Evolutionary conservation across 176 grass and related monocot genomes (phyloP).

Genomic region (Triticum dicoccoides): DNA sequence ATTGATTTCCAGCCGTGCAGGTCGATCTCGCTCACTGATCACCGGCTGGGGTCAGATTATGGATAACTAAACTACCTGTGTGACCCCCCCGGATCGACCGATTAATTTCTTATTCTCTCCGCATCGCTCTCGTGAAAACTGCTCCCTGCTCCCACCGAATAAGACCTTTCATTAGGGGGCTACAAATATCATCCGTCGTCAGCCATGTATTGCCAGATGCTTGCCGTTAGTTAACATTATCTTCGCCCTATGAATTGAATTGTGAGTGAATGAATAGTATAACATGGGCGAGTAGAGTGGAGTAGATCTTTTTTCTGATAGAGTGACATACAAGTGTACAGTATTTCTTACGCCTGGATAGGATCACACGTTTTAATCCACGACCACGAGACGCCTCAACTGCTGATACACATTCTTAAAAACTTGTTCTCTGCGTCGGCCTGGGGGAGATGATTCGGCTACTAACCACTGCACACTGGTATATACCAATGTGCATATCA

Average conservation of each 20-base stretch:
- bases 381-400: neutral
- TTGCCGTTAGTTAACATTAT: neutral
- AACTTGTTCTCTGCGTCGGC: neutral
- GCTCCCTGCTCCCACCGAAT: neutral
- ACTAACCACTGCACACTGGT: neutral
- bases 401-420: neutral
- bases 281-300: neutral
- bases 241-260: neutral
- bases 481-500: too few species aligned
- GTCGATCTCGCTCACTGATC: neutral
- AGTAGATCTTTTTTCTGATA: constrained; percentile 16
- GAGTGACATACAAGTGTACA: neutral
- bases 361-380: neutral
- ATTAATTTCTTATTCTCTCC: neutral
- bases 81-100: neutral
- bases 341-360: neutral
- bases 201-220: neutral
- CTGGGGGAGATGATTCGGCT: neutral
- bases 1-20: constrained; percentile 7
- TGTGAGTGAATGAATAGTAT: neutral
- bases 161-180: neutral
- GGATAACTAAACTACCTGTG: too few species aligned
- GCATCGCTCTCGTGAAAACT: constrained; percentile 10
- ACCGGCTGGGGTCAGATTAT: too few species aligned
- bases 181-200: neutral